These are phyloP conservation scores for Xylaria sp. DNA, from an alignment of 2,329 filamentous ascomycete genomes.

Conservation along the genomic window DNA sequence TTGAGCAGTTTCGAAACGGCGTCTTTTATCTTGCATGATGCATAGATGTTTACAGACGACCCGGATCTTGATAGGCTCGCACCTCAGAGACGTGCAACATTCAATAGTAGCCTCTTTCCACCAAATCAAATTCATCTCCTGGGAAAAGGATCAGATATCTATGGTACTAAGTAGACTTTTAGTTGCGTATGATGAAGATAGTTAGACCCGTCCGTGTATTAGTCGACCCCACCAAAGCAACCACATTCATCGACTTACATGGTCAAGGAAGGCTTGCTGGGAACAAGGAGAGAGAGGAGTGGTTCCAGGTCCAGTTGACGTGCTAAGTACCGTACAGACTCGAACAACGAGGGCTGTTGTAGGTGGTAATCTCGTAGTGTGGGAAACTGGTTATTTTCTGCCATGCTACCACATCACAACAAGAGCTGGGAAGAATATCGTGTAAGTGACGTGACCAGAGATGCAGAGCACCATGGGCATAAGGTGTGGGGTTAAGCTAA, in stretches of 20 bases:
- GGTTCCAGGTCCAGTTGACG: slow-evolving; percentile 12
- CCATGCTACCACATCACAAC: neutral
- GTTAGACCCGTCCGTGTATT: slow-evolving; percentile 5
- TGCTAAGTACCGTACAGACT: slow-evolving; percentile 6
- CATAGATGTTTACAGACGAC: slow-evolving; percentile 3
- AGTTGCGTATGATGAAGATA: neutral
- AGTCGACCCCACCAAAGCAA: slow-evolving; percentile 24
- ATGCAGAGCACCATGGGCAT: slow-evolving; percentile 21
- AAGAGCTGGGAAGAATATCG: neutral
- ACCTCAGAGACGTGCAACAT: slow-evolving; percentile 5
- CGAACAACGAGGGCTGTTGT: neutral
- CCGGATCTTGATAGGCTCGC: slow-evolving; percentile 12
- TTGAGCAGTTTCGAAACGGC: slow-evolving; percentile 11
- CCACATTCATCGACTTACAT: slow-evolving; percentile 35
- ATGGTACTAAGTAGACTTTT: neutral
- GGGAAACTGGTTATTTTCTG: neutral
- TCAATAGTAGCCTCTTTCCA: neutral
- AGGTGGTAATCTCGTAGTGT: neutral
- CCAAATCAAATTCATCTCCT: neutral
- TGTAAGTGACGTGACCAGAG: slow-evolving; percentile 26
- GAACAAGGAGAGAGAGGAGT: slow-evolving; percentile 7
- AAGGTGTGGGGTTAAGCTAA: slow-evolving; percentile 19
- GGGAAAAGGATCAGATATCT: neutral
- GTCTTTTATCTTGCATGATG: slow-evolving; percentile 29
- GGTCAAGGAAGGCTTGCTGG: neutral